Evolutionary conservation across 2,329 filamentous ascomycete genomes (phyloP).

Genomic region (Colletotrichum scovillei): DNA sequence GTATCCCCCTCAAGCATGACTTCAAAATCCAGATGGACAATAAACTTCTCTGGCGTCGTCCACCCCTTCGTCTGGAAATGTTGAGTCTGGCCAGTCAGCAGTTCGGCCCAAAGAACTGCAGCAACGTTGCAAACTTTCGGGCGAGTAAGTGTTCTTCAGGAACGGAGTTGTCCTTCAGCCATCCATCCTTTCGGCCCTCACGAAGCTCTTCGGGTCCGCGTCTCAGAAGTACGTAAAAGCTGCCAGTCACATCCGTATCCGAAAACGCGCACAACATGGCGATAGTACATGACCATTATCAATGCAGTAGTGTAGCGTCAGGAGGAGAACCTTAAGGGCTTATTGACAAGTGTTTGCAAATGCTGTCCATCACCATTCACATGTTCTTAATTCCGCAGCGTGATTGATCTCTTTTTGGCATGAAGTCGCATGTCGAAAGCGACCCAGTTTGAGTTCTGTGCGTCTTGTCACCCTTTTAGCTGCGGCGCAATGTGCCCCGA

Average conservation of each 20-base stretch:
- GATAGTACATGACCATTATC: not conserved
- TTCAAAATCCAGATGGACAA: not conserved
- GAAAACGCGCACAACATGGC: not conserved
- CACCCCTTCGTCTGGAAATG: not conserved
- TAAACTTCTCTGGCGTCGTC: not conserved
- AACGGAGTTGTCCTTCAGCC: not conserved
- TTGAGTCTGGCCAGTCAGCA: not conserved
- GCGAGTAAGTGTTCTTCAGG: not conserved
- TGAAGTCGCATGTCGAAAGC: not conserved
- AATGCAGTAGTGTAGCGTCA: no score
- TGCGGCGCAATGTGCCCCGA: constrained; percentile 25
- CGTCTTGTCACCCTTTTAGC: constrained; percentile 3
- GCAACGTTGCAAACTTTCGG: not conserved
- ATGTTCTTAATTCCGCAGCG: not conserved
- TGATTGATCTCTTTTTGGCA: not conserved
- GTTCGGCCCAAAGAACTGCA: not conserved
- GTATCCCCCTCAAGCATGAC: not conserved
- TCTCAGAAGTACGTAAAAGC: not conserved
- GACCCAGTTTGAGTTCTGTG: not conserved
- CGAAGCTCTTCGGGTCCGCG: constrained; percentile 6
- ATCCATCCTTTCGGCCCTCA: not conserved
- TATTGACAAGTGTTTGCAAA: not conserved
- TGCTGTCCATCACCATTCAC: not conserved
- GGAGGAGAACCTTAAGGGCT: not conserved
- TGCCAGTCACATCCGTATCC: constrained; percentile 8